Conservation (phyloP, 1,284 basidiomycete species). For the Ceratobasidium sp. region DNA sequence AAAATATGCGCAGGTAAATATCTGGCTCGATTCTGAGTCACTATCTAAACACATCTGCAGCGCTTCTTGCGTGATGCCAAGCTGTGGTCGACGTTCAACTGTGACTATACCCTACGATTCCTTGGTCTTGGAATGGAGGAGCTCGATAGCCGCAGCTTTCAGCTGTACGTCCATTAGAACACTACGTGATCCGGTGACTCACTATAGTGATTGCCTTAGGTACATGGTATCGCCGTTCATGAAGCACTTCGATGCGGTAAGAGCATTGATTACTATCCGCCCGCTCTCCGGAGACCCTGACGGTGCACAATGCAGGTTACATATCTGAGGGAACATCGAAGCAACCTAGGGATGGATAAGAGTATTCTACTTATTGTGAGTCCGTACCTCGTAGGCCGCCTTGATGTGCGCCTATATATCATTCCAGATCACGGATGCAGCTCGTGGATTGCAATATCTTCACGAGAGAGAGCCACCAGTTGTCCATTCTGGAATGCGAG, state of each 20-base stretch:
- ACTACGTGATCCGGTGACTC: not conserved
- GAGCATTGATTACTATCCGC: not conserved
- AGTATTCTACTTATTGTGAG: conserved; percentile 39
- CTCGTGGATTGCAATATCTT: conserved; percentile 27
- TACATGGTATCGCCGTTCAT: conserved; percentile 41
- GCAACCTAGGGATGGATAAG: conserved; percentile 22
- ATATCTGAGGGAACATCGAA: conserved; percentile 21
- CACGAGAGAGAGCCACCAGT: conserved; percentile 30
- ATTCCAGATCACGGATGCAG: conserved; percentile 23
- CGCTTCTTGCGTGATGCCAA: conserved; percentile 19
- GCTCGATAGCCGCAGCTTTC: conserved; percentile 10
- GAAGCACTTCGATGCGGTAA: conserved; percentile 41
- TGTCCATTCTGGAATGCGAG: conserved; percentile 35
- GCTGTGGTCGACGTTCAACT: conserved; percentile 28
- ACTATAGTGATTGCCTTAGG: not conserved
- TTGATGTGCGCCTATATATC: not conserved
- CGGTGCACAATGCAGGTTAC: conserved; percentile 5
- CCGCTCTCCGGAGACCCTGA: no score
- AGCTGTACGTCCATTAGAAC: conserved; percentile 12
- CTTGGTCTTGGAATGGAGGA: conserved; percentile 40
- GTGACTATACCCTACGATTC: conserved; percentile 39
- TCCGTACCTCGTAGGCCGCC: no score
- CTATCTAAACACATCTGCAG: not conserved
- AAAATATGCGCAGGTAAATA: conserved; percentile 14
- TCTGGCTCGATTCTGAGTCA: not conserved